Evolutionary conservation across 2,329 filamentous ascomycete species (phyloP).

Genomic region (Immersiporthe knoxdaviesiana): DNA sequence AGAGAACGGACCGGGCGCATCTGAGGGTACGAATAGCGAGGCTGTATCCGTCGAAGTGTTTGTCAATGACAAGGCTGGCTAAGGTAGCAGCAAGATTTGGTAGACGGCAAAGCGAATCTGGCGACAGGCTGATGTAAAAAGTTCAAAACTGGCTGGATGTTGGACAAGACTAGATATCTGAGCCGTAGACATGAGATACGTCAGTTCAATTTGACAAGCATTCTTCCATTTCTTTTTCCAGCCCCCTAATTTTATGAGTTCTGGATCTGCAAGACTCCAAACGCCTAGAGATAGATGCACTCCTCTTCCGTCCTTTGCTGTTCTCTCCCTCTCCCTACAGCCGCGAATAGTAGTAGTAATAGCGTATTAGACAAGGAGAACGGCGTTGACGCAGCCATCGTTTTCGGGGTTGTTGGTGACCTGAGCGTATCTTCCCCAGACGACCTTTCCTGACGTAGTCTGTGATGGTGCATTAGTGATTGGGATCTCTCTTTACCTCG

Average conservation of each 20-base stretch:
- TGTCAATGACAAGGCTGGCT: conserved; percentile 18
- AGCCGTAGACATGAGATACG: background rate
- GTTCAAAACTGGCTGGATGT: background rate
- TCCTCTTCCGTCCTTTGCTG: background rate
- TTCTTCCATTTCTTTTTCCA: background rate
- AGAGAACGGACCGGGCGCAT: background rate
- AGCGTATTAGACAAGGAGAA: conserved; percentile 34
- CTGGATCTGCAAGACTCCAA: conserved; percentile 10
- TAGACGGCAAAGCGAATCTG: no score
- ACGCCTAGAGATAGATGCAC: conserved; percentile 22
- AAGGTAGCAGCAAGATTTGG: background rate
- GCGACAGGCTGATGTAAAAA: background rate
- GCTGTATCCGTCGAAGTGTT: conserved; percentile 13
- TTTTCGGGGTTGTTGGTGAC: conserved; percentile 58
- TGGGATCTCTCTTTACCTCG: no score
- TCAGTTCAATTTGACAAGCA: background rate
- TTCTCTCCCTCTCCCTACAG: background rate
- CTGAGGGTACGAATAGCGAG: conserved; percentile 14
- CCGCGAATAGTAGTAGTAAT: background rate
- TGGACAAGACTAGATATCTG: background rate
- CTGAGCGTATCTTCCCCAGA: conserved; percentile 86
- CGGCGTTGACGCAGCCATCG: conserved; percentile 39
- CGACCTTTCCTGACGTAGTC: conserved; percentile 88
- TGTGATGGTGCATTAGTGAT: background rate
- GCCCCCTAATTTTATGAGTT: background rate